phyloP scores from a whole-genome alignment of 1,284 basidiomycete species.

The Leccinum fuscescens region DNA sequence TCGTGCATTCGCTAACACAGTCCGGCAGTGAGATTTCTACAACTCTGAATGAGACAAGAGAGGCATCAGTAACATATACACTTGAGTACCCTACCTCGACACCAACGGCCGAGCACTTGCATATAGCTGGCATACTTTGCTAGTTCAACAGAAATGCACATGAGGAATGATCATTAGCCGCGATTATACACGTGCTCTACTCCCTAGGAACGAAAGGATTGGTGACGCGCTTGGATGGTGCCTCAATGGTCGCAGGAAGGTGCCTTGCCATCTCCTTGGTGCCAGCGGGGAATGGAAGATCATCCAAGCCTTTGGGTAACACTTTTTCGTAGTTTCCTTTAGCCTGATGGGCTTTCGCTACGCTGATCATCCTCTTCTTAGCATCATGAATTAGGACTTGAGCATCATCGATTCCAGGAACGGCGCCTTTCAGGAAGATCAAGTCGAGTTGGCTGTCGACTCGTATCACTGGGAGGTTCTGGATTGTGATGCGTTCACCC shows the following conservation, averaged over 20 bases:
- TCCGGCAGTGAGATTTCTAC: neutral
- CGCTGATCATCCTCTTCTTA: conserved; percentile 75
- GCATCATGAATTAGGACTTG: conserved; percentile 78
- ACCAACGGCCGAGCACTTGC: neutral
- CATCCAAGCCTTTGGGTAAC: conserved; percentile 78
- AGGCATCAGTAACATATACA: neutral
- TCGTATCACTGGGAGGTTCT: conserved; percentile 88
- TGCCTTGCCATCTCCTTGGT: conserved; percentile 72
- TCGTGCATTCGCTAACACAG: neutral
- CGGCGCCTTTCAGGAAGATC: conserved; percentile 78
- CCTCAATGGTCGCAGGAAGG: conserved; percentile 63
- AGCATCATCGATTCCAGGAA: conserved; percentile 76
- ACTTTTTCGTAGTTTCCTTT: conserved; percentile 82
- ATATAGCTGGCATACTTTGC: neutral
- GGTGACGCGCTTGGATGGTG: conserved; percentile 63
- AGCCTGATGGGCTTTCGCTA: conserved; percentile 62
- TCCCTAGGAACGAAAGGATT: conserved; percentile 77
- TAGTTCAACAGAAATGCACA: conserved; percentile 6
- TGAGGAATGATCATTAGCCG: conserved; percentile 1
- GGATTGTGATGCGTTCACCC: conserved; percentile 76
- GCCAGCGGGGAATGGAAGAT: conserved; percentile 91
- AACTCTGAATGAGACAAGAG: neutral
- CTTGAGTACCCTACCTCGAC: neutral
- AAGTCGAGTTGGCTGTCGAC: conserved; percentile 86
- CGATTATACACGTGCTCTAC: conserved; percentile 37